Conservation (phyloP, 2,329 filamentous ascomycete species). For the Exophiala sideris region DNA sequence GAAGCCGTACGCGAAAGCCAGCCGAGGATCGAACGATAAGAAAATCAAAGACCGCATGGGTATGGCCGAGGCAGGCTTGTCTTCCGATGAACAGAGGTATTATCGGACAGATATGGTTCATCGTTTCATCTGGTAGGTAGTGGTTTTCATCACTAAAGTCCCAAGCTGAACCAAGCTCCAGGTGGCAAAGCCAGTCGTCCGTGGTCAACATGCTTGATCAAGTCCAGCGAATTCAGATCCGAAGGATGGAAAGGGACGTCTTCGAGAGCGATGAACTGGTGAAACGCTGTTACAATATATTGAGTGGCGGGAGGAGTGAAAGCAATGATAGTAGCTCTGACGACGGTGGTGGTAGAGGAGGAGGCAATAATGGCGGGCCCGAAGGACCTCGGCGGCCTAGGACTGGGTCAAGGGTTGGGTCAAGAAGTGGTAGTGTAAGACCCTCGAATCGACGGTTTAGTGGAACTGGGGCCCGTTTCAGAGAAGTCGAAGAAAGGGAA, state of each 20-base stretch:
- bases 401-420: conserved; percentile 13
- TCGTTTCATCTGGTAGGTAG: conserved; percentile 22
- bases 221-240: conserved; percentile 26
- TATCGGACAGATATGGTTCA: conserved; percentile 24
- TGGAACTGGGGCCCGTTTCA: background rate
- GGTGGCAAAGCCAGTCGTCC: conserved; percentile 22
- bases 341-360: conserved; percentile 9
- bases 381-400: conserved; percentile 8
- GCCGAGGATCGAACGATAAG: background rate
- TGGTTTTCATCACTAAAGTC: background rate
- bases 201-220: conserved; percentile 18
- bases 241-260: conserved; percentile 24
- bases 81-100: conserved; percentile 18
- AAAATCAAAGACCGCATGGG: conserved; percentile 17
- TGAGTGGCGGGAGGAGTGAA: conserved; percentile 12
- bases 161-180: background rate
- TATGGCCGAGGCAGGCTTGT: conserved; percentile 18
- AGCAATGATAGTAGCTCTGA: conserved; percentile 5
- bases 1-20: conserved; percentile 8
- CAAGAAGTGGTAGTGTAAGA: conserved; percentile 7
- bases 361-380: background rate
- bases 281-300: conserved; percentile 13
- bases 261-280: conserved; percentile 24
- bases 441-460: conserved; percentile 7
- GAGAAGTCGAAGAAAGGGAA: conserved; percentile 13